Base-by-base conservation (phyloP, 768 basidiomycete species). In the Lentinula raphanica region DNA sequence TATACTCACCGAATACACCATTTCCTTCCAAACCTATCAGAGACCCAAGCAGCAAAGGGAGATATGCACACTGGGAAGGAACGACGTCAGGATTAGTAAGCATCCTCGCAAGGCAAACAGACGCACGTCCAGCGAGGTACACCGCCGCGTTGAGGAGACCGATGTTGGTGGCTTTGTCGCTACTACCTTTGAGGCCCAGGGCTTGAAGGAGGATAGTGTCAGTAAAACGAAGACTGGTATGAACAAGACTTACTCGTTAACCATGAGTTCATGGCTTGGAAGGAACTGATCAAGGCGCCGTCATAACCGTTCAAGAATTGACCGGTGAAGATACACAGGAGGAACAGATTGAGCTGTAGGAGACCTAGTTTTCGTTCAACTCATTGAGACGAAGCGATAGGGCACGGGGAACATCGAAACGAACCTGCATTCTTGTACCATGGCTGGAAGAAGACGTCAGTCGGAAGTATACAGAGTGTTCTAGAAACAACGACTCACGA, bases 231-330 rank as follows among this genome's bases (percentile, higher is more conserved):
- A 21, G 8, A 44, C 8, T 29, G 32, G 23, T 28, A 36, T 11
- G 11, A 36, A 23, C 39, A n/a, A 17, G 35, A 25, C 56, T n/a
- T 48, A 58, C 56, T 49, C 27, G 46, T 32, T 25, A 27, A 46
- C 56, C 56, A 58, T 7, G 56, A n/a, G 2, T 42, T 23, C 56
- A 58, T 58, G 1, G 56, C 28, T 27, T 58, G 56, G 21, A 49
- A 58, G n/a, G 44, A 31, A 48, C 56, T 49, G 19, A 58, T 38
- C 12, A 58, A 48, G 48, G 45, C 42, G 27, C 19, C 32, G 27
- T 58, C 56, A 23, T 58, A 58, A 9, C 56, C 56, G 17, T 58
- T 58, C 31, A 58, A 48, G 21, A 58, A 49, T 35, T 58, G 56
- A n/a, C 44, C 56, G 0, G 48, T 29, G 15, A 58, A 58, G 32